A percentile compares a stretch with the other conserved stretches of the same genome.
phyloP scores from a whole-genome alignment of 345 rosid species.

The Euphorbia lathyris region DNA sequence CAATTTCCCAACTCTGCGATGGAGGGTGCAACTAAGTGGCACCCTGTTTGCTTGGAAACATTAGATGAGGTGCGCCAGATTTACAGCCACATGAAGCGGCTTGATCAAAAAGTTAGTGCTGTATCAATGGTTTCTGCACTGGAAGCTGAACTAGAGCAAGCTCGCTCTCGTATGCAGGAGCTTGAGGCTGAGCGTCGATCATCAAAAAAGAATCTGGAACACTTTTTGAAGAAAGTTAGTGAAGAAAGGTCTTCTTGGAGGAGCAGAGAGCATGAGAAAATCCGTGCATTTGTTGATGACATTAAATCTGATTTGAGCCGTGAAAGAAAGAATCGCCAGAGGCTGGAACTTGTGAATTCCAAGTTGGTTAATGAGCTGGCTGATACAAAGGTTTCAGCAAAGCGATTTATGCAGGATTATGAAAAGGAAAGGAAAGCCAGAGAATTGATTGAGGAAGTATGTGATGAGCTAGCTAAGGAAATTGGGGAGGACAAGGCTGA shows the following conservation, averaged over 20 bases:
- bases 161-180: slow-evolving; percentile 52
- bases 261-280: slow-evolving; percentile 79
- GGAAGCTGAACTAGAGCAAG: slow-evolving; percentile 64
- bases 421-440: slow-evolving; percentile 76
- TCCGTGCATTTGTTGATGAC: slow-evolving; percentile 67
- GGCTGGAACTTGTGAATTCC: slow-evolving; percentile 63
- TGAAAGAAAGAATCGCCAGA: slow-evolving; percentile 69
- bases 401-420: slow-evolving; percentile 53
- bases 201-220: slow-evolving; percentile 79
- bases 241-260: slow-evolving; percentile 85
- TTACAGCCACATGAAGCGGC: slow-evolving; percentile 37
- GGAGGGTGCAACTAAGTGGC: slow-evolving; percentile 91
- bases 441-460: slow-evolving; percentile 78
- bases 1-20: slow-evolving; percentile 60
- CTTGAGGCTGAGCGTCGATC: slow-evolving; percentile 67
- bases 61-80: slow-evolving; percentile 47
- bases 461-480: slow-evolving; percentile 85
- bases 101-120: slow-evolving; percentile 57
- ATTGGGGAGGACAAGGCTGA: slow-evolving; percentile 81
- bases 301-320: slow-evolving; percentile 57
- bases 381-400: slow-evolving; percentile 58
- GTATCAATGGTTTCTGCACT: slow-evolving; percentile 58
- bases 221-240: slow-evolving; percentile 73
- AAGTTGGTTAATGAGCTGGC: slow-evolving; percentile 78
- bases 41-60: slow-evolving; percentile 49